Evolutionary conservation across 495 filamentous ascomycete species (phyloP).

Genomic region (Friedmanniomyces simplex): DNA sequence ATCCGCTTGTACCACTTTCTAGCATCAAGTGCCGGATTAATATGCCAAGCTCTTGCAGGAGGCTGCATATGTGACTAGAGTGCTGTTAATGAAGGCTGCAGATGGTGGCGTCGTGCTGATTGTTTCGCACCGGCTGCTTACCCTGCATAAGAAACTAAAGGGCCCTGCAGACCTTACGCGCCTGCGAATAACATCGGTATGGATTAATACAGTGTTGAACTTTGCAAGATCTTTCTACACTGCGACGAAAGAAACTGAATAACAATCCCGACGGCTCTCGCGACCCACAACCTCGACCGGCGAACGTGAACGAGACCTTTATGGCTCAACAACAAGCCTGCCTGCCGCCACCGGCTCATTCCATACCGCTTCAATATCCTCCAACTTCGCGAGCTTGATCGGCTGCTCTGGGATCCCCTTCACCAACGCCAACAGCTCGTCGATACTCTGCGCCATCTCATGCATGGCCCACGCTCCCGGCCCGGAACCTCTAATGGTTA

Average conservation of each 20-base stretch:
- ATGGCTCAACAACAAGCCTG: slow-evolving; percentile 19
- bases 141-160: no score
- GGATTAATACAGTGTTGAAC: no score
- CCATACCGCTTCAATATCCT: slow-evolving; percentile 26
- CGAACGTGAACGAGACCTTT: not conserved
- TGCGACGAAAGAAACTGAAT: not conserved
- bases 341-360: slow-evolving; percentile 3
- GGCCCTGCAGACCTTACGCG: no score
- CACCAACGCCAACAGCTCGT: slow-evolving; percentile 19
- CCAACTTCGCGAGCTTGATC: slow-evolving; percentile 14
- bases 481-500: slow-evolving; percentile 23
- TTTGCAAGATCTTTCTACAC: no score
- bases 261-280: not conserved
- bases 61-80: not conserved
- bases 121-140: no score
- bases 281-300: no score
- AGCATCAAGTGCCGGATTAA: not conserved
- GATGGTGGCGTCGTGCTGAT: not conserved
- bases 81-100: not conserved
- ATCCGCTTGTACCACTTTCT: no score
- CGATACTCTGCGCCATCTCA: slow-evolving; percentile 20
- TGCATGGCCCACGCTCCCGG: slow-evolving; percentile 23
- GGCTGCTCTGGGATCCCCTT: slow-evolving; percentile 16
- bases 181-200: no score
- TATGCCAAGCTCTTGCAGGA: not conserved